Conservation (phyloP, 2,329 filamentous ascomycete genomes). For the Acephala macrosclerotiorum region DNA sequence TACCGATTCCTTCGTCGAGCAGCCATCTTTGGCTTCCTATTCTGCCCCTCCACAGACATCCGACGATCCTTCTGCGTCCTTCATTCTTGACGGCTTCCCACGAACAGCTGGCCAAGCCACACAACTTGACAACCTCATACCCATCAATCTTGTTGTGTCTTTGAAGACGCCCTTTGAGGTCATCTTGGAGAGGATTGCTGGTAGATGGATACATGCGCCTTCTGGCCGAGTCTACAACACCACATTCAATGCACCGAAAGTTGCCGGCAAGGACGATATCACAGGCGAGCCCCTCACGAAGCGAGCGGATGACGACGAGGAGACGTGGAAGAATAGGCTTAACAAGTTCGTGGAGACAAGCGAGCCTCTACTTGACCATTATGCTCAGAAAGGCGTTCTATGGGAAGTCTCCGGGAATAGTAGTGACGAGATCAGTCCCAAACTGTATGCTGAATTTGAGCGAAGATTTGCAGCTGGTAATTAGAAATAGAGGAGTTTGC, state of each 20-base stretch:
- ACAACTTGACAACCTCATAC: constrained; percentile 80
- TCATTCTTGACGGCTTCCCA: constrained; percentile 96
- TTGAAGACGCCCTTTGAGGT: constrained; percentile 86
- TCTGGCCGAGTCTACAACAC: constrained; percentile 96
- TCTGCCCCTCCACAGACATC: constrained; percentile 56
- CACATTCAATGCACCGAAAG: constrained; percentile 85
- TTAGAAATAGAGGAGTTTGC: constrained; percentile 5
- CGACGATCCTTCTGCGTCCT: constrained; percentile 81
- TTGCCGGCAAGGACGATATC: constrained; percentile 83
- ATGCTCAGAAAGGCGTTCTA: constrained; percentile 82
- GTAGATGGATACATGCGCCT: constrained; percentile 91
- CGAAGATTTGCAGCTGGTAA: constrained; percentile 65
- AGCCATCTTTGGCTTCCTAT: constrained; percentile 43
- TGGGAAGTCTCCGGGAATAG: constrained; percentile 88
- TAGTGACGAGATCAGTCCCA: constrained; percentile 95
- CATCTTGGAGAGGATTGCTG: constrained; percentile 87
- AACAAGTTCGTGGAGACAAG: constrained; percentile 88
- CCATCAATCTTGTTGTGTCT: constrained; percentile 94
- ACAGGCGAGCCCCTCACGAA: constrained; percentile 88
- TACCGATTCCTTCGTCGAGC: constrained; percentile 40
- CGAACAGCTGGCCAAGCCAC: constrained; percentile 83
- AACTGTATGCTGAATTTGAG: constrained; percentile 84
- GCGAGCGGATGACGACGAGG: constrained; percentile 84
- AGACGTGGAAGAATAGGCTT: constrained; percentile 83
- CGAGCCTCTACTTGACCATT: constrained; percentile 85